These are phyloP conservation scores for Pyrenopolyporus hunteri DNA, from an alignment of 495 filamentous ascomycete species.

Conservation along the genomic window DNA sequence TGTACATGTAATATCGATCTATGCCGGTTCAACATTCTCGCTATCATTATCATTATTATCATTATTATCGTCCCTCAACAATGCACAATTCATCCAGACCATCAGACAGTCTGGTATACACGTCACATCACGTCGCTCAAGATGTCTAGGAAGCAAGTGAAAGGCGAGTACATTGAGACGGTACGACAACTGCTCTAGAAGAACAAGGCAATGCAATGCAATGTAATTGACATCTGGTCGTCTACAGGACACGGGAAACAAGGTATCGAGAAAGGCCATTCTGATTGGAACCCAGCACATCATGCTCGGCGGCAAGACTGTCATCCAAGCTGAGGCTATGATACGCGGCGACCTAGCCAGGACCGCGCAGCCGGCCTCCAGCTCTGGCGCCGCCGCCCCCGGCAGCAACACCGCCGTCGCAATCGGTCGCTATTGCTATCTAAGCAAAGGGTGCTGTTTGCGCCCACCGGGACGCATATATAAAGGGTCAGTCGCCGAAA, in stretches of 20 bases:
- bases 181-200: constrained; percentile 51
- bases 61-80: no score
- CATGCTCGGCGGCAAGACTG: constrained; percentile 93
- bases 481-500: constrained; percentile 56
- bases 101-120: not conserved
- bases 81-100: not conserved
- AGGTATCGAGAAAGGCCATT: constrained; percentile 87
- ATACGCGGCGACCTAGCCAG: constrained; percentile 90
- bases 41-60: no score
- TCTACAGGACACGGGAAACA: constrained; percentile 90
- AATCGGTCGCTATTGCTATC: constrained; percentile 86
- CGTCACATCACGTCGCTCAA: constrained; percentile 15
- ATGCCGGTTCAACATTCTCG: no score
- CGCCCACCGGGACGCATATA: constrained; percentile 78
- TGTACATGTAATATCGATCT: no score
- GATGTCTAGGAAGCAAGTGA: constrained; percentile 78
- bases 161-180: constrained; percentile 97
- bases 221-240: constrained; percentile 6
- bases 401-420: constrained; percentile 72
- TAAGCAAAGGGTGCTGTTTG: constrained; percentile 73
- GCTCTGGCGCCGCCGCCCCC: constrained; percentile 43
- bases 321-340: constrained; percentile 88
- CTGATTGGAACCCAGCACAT: constrained; percentile 96
- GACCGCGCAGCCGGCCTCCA: constrained; percentile 49
- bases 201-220: not conserved